Percentiles rank a stretch among this genome's conserved stretches.
phyloP scores from a whole-genome alignment of 177 flowering plant species.

The Vitis hybrid region DNA sequence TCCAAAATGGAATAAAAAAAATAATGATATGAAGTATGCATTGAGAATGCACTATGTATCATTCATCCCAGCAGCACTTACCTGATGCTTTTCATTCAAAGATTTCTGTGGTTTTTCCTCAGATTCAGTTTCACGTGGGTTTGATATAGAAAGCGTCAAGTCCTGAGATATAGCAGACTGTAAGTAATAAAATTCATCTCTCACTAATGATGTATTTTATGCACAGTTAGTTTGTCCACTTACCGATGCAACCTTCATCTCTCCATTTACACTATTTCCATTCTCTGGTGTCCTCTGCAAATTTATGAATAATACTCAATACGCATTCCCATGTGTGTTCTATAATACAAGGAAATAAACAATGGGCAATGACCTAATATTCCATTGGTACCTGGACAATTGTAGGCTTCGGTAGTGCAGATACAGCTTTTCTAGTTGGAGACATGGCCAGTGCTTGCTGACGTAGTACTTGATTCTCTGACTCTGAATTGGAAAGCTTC shows the following conservation, averaged over 20 bases:
- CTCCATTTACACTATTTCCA: slow-evolving; percentile 73
- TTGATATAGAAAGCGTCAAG: slow-evolving; percentile 40
- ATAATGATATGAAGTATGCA: not conserved
- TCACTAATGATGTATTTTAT: not conserved
- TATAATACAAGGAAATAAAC: slow-evolving; percentile 1
- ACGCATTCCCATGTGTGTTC: not conserved
- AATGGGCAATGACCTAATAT: not conserved
- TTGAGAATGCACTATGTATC: not conserved
- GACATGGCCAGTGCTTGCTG: slow-evolving; percentile 93
- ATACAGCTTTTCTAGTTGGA: slow-evolving; percentile 68
- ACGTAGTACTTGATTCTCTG: slow-evolving; percentile 98
- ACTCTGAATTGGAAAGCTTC: slow-evolving; percentile 81
- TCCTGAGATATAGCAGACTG: slow-evolving; percentile 41
- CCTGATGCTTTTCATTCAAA: slow-evolving; percentile 96
- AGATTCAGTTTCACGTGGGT: slow-evolving; percentile 63
- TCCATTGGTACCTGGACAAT: slow-evolving; percentile 54
- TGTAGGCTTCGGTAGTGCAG: slow-evolving; percentile 56
- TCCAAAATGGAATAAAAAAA: not conserved
- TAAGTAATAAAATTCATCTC: not conserved
- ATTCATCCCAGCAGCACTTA: slow-evolving; percentile 20
- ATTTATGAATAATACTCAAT: slow-evolving; percentile 5
- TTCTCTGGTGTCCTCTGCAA: slow-evolving; percentile 86
- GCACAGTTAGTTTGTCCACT: slow-evolving; percentile 15
- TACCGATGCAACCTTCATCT: slow-evolving; percentile 51
- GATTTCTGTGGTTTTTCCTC: slow-evolving; percentile 92